These are phyloP conservation scores for Serendipita sp. DNA, from an alignment of 768 basidiomycete genomes.

Conservation along the genomic window DNA sequence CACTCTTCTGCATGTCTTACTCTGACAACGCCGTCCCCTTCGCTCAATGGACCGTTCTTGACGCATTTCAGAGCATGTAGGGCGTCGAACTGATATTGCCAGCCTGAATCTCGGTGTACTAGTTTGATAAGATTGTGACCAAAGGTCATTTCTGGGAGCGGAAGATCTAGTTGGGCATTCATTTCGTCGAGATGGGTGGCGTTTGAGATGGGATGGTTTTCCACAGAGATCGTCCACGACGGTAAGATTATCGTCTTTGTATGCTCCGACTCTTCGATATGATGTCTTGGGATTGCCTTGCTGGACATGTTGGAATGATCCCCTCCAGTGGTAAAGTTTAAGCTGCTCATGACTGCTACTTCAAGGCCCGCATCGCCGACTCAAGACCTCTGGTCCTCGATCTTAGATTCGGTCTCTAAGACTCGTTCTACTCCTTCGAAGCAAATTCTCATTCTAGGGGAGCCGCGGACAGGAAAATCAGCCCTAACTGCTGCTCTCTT, in stretches of 20 bases:
- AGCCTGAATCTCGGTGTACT: conserved; percentile 45
- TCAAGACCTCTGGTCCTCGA: conserved; percentile 82
- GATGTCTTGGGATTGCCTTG: conserved; percentile 40
- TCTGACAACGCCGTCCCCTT: conserved; percentile 82
- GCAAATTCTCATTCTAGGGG: conserved; percentile 72
- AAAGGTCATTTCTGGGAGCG: conserved; percentile 95
- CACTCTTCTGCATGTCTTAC: conserved; percentile 92
- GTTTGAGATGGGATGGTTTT: conserved; percentile 66
- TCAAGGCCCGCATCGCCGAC: conserved; percentile 61
- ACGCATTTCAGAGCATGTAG: conserved; percentile 55
- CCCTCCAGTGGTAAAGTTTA: neutral
- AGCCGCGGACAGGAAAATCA: conserved; percentile 65
- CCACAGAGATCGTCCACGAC: conserved; percentile 54
- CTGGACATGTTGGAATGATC: neutral
- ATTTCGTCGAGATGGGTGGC: conserved; percentile 58
- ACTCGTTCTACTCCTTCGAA: conserved; percentile 72
- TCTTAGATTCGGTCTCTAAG: conserved; percentile 74
- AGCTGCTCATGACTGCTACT: conserved; percentile 15
- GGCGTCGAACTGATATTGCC: conserved; percentile 51
- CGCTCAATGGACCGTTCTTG: conserved; percentile 54
- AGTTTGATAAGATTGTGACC: conserved; percentile 65
- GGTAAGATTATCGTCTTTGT: conserved; percentile 51
- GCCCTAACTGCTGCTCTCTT: conserved; percentile 55
- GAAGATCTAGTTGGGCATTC: conserved; percentile 49
- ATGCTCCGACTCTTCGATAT: conserved; percentile 51